Percentiles rank a stretch among this genome's conserved stretches.
Evolutionary conservation across 2,329 filamentous ascomycete genomes (phyloP).

Genomic region (Arthrobotrys sphaeroides): DNA sequence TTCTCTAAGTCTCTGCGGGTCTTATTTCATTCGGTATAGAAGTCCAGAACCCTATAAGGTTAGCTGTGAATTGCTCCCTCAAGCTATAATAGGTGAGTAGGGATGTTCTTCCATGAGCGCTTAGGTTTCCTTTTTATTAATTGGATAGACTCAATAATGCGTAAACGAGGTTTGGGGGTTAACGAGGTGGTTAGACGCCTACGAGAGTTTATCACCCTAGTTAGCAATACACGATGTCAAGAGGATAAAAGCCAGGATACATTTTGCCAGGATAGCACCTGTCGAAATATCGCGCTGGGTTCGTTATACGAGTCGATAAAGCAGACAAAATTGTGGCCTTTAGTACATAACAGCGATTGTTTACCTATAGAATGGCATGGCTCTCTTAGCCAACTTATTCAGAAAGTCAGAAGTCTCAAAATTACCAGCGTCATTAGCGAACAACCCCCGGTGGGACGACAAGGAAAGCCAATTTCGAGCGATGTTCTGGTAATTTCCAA

Average conservation of each 20-base stretch:
- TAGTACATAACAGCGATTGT: not conserved
- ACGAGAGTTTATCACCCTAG: not conserved
- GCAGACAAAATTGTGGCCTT: not conserved
- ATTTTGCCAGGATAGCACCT: not conserved
- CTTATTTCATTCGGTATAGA: slow-evolving; percentile 2
- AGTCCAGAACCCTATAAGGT: not conserved
- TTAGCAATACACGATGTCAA: not conserved
- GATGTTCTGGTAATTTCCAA: not conserved
- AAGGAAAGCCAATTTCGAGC: not conserved
- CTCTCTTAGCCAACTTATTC: not conserved
- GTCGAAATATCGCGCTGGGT: not conserved
- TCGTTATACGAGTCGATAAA: not conserved
- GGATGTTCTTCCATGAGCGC: not conserved
- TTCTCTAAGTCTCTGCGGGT: not conserved
- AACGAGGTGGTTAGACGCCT: not conserved
- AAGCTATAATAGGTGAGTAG: not conserved
- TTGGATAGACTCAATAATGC: not conserved
- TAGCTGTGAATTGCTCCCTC: not conserved
- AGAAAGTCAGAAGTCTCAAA: slow-evolving; percentile 2
- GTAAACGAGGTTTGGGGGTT: not conserved
- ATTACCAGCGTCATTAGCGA: not conserved
- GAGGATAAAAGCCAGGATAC: not conserved
- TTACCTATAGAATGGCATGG: not conserved
- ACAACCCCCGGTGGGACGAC: not conserved
- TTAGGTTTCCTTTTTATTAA: not conserved